These are phyloP conservation scores for Trifolium dubium DNA, from an alignment of 306 rosid species.

Conservation along the genomic window DNA sequence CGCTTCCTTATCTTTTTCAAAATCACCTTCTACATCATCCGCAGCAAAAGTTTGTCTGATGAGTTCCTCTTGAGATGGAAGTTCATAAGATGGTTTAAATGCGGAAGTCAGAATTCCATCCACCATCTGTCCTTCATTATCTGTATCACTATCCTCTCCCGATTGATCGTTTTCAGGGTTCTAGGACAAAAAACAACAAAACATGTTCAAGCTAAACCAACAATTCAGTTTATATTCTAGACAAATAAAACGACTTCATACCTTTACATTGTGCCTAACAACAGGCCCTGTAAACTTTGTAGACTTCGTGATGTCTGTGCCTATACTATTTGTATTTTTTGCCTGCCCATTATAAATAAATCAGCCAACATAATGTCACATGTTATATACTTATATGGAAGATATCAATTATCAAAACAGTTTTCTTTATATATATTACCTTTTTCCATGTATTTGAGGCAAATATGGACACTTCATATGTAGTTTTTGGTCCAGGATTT, in stretches of 20 bases:
- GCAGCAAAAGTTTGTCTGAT: conserved; percentile 83
- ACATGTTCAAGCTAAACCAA: conserved; percentile 30
- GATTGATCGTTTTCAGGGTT: conserved; percentile 51
- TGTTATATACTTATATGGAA: conserved; percentile 11
- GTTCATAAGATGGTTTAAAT: conserved; percentile 66
- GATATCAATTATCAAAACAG: conserved; percentile 4
- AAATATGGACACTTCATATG: conserved; percentile 80
- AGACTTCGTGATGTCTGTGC: conserved; percentile 48
- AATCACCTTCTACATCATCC: conserved; percentile 89
- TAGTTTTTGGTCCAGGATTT: conserved; percentile 80
- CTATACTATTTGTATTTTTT: conserved; percentile 51
- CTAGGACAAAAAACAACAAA: conserved; percentile 43
- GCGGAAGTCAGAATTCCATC: conserved; percentile 72
- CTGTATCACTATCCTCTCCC: conserved; percentile 69
- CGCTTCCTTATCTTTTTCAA: conserved; percentile 74
- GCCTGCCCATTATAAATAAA: conserved; percentile 54
- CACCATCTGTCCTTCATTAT: conserved; percentile 76
- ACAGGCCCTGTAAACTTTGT: conserved; percentile 37
- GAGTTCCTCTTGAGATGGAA: conserved; percentile 94
- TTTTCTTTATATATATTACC: conserved; percentile 55
- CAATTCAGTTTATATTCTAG: background rate
- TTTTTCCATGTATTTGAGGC: conserved; percentile 79
- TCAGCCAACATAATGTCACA: background rate
- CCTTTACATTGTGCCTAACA: conserved; percentile 52
- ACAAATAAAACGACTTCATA: conserved; percentile 41